Conservation (phyloP, 2,329 filamentous ascomycete species). For the Plectosphaerella sp. region DNA sequence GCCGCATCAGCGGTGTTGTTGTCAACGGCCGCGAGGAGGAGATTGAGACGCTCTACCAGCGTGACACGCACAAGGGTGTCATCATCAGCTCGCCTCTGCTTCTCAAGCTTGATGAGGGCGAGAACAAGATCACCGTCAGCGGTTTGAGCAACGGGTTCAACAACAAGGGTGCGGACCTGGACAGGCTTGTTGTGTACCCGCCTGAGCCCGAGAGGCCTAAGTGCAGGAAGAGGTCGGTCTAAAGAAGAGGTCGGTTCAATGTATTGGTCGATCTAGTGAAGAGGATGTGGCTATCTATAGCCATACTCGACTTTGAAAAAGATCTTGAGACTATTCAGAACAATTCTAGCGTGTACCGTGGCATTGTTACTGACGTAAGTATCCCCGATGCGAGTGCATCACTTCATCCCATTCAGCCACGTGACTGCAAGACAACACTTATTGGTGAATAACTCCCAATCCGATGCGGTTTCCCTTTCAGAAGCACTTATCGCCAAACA, state of each 20-base stretch:
- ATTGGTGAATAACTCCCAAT: too few relatives aligned
- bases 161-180: conserved; percentile 52
- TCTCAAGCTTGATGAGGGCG: conserved; percentile 46
- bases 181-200: conserved; percentile 56
- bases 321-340: too few relatives aligned
- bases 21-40: conserved; percentile 41
- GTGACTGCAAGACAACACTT: too few relatives aligned
- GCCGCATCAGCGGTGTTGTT: conserved; percentile 55
- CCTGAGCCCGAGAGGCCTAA: conserved; percentile 28
- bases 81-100: conserved; percentile 52
- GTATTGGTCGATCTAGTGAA: too few relatives aligned
- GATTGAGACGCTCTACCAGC: conserved; percentile 45
- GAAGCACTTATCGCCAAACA: too few relatives aligned
- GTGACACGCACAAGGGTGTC: conserved; percentile 52
- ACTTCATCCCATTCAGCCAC: too few relatives aligned
- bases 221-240: conserved; percentile 1
- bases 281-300: too few relatives aligned
- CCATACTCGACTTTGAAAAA: too few relatives aligned
- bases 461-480: too few relatives aligned
- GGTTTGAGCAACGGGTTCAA: conserved; percentile 52
- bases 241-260: neutral
- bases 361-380: too few relatives aligned
- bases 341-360: too few relatives aligned
- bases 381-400: too few relatives aligned
- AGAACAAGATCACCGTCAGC: conserved; percentile 51